Percentiles rank a stretch among this genome's conserved stretches.
Conservation (phyloP, 345 rosid species). For the Pelargonium nanum region DNA sequence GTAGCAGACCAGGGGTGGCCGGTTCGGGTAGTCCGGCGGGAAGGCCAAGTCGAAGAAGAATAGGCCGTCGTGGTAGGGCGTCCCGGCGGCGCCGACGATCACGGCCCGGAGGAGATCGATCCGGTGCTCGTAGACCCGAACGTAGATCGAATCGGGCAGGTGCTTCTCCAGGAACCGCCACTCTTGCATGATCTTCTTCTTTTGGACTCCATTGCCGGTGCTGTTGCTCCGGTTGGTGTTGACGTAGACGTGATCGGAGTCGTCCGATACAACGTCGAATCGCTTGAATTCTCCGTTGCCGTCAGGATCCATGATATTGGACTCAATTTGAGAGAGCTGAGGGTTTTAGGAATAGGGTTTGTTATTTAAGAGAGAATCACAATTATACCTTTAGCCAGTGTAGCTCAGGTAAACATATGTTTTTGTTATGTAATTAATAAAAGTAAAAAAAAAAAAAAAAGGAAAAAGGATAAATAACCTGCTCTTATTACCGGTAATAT, state of each 20-base stretch:
- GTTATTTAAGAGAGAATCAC: no score
- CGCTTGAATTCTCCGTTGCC: not conserved
- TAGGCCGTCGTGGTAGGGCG: conserved; percentile 60
- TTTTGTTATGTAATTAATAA: no score
- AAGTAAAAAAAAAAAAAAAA: no score
- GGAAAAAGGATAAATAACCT: no score
- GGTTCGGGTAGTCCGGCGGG: conserved; percentile 38
- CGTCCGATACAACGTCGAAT: conserved; percentile 34
- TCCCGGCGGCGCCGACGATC: conserved; percentile 41
- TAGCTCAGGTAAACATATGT: no score
- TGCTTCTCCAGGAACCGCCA: conserved; percentile 38
- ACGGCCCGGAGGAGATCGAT: conserved; percentile 41
- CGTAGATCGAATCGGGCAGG: conserved; percentile 44
- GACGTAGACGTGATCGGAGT: conserved; percentile 26
- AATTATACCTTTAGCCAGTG: no score
- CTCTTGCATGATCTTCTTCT: conserved; percentile 42
- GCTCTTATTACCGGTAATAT: no score
- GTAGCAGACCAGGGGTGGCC: conserved; percentile 39
- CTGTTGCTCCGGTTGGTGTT: conserved; percentile 8
- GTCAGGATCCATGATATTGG: not conserved
- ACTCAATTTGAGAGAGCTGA: no score
- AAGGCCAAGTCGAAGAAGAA: conserved; percentile 54
- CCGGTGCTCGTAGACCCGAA: conserved; percentile 43
- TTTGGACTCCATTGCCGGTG: conserved; percentile 11
- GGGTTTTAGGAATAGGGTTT: no score